A percentile compares a stretch with the other conserved stretches of the same genome.
Evolutionary conservation across 2,329 filamentous ascomycete genomes (phyloP).

Genomic region (Colletotrichum shisoi): DNA sequence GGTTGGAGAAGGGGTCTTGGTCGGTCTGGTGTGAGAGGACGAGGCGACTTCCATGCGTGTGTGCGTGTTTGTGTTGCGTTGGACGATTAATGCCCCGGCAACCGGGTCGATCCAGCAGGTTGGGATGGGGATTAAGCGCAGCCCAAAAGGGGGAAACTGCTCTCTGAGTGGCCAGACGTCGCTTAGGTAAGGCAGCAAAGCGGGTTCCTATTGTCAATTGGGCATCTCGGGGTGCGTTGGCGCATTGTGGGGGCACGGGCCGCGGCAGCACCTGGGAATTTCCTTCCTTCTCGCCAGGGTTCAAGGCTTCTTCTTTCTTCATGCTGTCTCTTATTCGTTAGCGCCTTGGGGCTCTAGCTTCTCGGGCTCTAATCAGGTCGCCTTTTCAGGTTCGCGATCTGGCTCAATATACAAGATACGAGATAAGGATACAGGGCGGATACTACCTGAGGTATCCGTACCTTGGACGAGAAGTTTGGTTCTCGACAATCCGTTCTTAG

Average conservation of each 20-base stretch:
- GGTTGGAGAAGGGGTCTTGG: background rate
- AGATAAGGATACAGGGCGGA: background rate
- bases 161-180: slow-evolving; percentile 10
- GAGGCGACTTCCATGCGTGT: slow-evolving; percentile 26
- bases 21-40: slow-evolving; percentile 2
- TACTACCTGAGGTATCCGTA: background rate
- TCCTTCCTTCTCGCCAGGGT: slow-evolving; percentile 7
- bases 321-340: background rate
- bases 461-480: background rate
- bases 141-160: background rate
- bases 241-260: slow-evolving; percentile 28
- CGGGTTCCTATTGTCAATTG: background rate
- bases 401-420: background rate
- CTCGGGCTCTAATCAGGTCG: background rate
- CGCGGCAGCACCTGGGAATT: slow-evolving; percentile 19
- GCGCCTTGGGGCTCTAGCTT: background rate
- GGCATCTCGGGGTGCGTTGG: slow-evolving; percentile 11
- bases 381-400: background rate
- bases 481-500: background rate
- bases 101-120: slow-evolving; percentile 36
- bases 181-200: slow-evolving; percentile 17
- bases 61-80: slow-evolving; percentile 37
- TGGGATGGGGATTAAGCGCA: slow-evolving; percentile 35
- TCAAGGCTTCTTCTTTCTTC: slow-evolving; percentile 1
- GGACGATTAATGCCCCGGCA: slow-evolving; percentile 43